Conservation (phyloP, 805 yeast genomes). For the Metschnikowia lachancei region DNA sequence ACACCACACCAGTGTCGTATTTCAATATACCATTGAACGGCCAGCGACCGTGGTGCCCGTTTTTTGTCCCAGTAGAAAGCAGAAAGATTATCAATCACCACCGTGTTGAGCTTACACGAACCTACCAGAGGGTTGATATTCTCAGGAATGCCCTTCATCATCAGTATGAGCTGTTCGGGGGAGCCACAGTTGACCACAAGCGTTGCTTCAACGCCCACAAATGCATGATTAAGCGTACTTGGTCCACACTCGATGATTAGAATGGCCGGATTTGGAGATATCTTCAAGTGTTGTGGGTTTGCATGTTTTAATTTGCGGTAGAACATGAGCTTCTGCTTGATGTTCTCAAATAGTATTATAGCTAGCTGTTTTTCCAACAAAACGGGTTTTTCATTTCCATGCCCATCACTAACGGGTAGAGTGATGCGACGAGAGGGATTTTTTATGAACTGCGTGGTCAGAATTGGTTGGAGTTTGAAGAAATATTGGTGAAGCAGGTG, state of each 20-base stretch:
- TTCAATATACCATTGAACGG: constrained; percentile 15
- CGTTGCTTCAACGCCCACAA: background rate
- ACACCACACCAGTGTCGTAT: constrained; percentile 14
- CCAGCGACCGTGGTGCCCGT: background rate
- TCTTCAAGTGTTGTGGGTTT: background rate
- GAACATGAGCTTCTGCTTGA: constrained; percentile 12
- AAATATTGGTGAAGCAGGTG: too few species aligned
- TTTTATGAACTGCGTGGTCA: constrained; percentile 10
- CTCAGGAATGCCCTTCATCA: constrained; percentile 5
- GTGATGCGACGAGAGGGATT: constrained; percentile 1
- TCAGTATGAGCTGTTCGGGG: constrained; percentile 6
- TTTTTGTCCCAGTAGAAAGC: constrained; percentile 34
- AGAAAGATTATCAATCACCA: constrained; percentile 34
- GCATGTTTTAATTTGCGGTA: constrained; percentile 9
- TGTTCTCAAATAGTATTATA: constrained; percentile 13
- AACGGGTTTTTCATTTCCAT: background rate
- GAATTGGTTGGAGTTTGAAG: too few species aligned
- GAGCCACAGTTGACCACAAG: constrained; percentile 4
- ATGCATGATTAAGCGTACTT: background rate
- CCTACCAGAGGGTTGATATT: background rate
- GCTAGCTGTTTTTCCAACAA: constrained; percentile 11
- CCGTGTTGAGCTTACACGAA: constrained; percentile 19
- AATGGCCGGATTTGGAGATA: background rate
- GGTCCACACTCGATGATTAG: constrained; percentile 13
- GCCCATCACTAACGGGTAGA: constrained; percentile 3